phyloP scores from a whole-genome alignment of 345 rosid species.

The Carallia brachiata region DNA sequence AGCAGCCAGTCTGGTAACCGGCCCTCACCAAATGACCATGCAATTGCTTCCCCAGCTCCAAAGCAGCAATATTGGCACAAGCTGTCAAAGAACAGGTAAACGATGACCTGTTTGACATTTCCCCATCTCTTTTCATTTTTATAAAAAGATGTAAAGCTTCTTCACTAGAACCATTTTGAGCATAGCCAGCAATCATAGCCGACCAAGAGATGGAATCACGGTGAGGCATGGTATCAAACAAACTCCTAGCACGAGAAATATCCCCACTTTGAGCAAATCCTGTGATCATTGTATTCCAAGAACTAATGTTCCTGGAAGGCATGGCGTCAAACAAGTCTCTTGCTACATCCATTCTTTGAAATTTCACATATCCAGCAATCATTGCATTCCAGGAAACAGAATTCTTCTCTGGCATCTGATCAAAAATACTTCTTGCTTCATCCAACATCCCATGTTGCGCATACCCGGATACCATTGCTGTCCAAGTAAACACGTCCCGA shows the following conservation, averaged over 20 bases:
- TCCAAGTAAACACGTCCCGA: conserved; percentile 69
- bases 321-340: conserved; percentile 57
- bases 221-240: conserved; percentile 55
- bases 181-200: conserved; percentile 68
- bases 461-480: conserved; percentile 60
- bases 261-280: conserved; percentile 59
- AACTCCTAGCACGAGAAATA: conserved; percentile 38
- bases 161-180: conserved; percentile 51
- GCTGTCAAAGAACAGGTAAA: conserved; percentile 59
- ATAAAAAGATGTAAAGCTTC: conserved; percentile 52
- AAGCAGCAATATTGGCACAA: conserved; percentile 57
- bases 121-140: conserved; percentile 64
- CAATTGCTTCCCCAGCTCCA: conserved; percentile 67
- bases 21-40: conserved; percentile 63
- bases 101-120: conserved; percentile 55
- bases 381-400: conserved; percentile 69
- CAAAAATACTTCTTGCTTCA: conserved; percentile 51
- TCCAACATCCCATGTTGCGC: conserved; percentile 56
- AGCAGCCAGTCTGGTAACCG: conserved; percentile 58
- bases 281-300: conserved; percentile 75
- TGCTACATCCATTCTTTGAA: conserved; percentile 51
- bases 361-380: conserved; percentile 67
- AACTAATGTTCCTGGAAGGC: conserved; percentile 45
- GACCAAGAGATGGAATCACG: conserved; percentile 71
- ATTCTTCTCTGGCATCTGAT: conserved; percentile 56